Evolutionary conservation across 305 asterid species (phyloP), one percentile per base, ranked within the genome.

Genomic region (Fraxinus angustifolia): DNA sequence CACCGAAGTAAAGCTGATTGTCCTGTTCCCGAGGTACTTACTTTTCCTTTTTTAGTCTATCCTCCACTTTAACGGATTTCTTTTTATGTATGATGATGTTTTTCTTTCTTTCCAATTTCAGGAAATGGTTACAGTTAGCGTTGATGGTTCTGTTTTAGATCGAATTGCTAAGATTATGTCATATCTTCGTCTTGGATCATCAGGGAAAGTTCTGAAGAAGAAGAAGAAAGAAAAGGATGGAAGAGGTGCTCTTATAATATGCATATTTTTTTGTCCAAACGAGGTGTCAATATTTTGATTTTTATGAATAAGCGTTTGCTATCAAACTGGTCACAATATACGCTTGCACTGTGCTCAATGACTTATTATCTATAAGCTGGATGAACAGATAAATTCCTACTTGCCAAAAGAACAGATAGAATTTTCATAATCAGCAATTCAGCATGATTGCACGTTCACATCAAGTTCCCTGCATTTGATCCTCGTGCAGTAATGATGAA

Each of bases 1-100:
- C 93, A 96, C 86, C 86, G 98, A 87, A 96, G 99, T 87, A 96
- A 94, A 91, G 99, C 97, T 82, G 99, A 94, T 86, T 96, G 99
- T 87, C 99, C 98, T 78, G 91, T 94, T 77, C 99, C 94, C 10
- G 99, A 96, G 98, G 99, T 94, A 84, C 17, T 78, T 76, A 6
- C 17, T 65, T 58, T 19, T 70, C 31, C 4, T 48, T 65, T 35
- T 6, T 6, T 42, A 12, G 19, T 17, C 33, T 16, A 34, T 40
- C 58, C 45, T 33, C 75, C 75, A 19, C 28, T 81, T 60, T 4
- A 80, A 23, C 74, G n/a, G 26, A 21, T 10, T 73, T 58, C 48
- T 8, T 21, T 3, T 77, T 73, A 34, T 1, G 56, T 56, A 26
- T 79, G 65, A 77, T 62, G 40, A 73, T 23, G 35, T 42, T 67